Evolutionary conservation across 306 rosid genomes (phyloP), one percentile per base, ranked within the genome.

Genomic region (Citrullus amarus): DNA sequence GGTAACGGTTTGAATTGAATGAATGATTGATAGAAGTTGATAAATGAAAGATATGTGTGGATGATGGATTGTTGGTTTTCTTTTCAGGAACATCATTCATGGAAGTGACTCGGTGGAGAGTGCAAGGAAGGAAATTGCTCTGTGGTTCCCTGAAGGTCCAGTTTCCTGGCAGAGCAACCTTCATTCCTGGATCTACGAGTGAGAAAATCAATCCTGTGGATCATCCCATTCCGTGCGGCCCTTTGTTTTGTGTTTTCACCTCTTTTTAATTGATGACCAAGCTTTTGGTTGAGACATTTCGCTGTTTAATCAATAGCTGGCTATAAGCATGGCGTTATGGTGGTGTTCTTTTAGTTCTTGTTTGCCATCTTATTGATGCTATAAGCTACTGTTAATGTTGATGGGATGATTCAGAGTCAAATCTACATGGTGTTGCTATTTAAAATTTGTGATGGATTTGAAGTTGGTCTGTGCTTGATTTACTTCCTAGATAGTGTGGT

Each of bases 31-130:
- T 66, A 38, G 28, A 38, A 38, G 28, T 69, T 69, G 55, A 41
- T 69, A 8, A 28, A 16, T 48, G 28, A 14, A 13, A 10, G 0
- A 12, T 48, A 14, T 2, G 39, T 11, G 14, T 60, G 66, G 2
- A 32, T 63, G 44, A 30, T 54, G 6, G 17, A 8, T 22, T 57
- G 20, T 43, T 44, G 34, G 22, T 8, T 36, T 54, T 8, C 71
- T 67, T 4, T 85, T 78, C 86, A 94, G 98, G 90, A 95, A 95
- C 30, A 90, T 95, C 51, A 92, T 92, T 80, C 98, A 95, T 80
- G 98, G 98, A 89, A 95, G 97, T 60, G 98, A 95, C 72, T 81
- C 97, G 0, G 90, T 86, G 39, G 98, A 95, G 85, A 89, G 93
- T 71, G 97, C 91, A 4, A 63, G 39, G 81, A 95, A 92, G 84